Conservation (phyloP, 345 rosid species). For the Excoecaria cochinchinensis region DNA sequence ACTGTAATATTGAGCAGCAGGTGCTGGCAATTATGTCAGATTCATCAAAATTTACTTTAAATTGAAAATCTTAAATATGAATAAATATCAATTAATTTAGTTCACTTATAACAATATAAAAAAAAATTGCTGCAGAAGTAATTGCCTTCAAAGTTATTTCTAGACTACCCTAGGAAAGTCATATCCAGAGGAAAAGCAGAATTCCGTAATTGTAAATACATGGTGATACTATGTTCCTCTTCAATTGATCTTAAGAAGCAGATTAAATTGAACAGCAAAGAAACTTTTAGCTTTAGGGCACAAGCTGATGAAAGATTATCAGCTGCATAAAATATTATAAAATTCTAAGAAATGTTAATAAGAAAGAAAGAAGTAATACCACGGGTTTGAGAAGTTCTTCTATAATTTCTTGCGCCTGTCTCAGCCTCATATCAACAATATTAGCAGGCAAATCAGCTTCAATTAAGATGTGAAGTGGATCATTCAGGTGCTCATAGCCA, state of each 20-base stretch:
- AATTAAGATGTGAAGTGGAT: slow-evolving; percentile 49
- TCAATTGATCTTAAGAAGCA: background rate
- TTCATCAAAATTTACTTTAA: background rate
- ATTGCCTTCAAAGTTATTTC: slow-evolving; percentile 1
- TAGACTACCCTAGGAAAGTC: background rate
- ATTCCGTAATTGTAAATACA: background rate
- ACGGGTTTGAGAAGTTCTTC: slow-evolving; percentile 94
- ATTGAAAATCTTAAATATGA: slow-evolving; percentile 6
- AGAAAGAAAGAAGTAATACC: slow-evolving; percentile 45
- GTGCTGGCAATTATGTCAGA: background rate
- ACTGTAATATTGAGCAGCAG: background rate
- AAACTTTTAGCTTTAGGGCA: background rate
- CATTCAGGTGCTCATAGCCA: slow-evolving; percentile 52
- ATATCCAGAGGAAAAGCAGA: background rate
- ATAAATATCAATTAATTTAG: background rate
- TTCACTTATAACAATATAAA: background rate
- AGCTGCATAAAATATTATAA: background rate
- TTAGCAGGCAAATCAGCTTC: slow-evolving; percentile 53
- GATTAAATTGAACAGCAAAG: background rate
- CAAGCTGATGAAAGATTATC: background rate
- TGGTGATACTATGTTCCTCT: background rate
- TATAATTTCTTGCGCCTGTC: slow-evolving; percentile 58
- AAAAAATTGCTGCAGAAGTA: no score
- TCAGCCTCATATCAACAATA: slow-evolving; percentile 42
- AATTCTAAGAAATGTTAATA: slow-evolving; percentile 1